Conservation (phyloP, 495 filamentous ascomycete species). For the Podospora sp. region DNA sequence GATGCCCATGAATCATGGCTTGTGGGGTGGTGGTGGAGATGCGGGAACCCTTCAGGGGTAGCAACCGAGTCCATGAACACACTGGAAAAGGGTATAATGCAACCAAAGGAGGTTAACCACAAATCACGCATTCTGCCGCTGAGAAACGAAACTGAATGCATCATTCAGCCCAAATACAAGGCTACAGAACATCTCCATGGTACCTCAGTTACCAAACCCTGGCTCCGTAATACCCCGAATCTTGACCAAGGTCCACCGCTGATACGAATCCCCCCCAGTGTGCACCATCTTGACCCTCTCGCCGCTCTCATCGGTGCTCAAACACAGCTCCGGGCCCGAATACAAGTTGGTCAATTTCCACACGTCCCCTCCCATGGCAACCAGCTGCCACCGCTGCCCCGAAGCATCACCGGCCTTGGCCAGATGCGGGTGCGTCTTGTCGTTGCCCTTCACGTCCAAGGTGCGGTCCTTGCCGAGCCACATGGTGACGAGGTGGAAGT, state of each 20-base stretch:
- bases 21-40: neutral
- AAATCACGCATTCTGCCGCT: too few species aligned
- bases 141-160: too few species aligned
- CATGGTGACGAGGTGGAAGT: slow-evolving; percentile 7
- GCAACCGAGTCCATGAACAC: too few species aligned
- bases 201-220: neutral
- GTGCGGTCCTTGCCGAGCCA: slow-evolving; percentile 1
- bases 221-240: slow-evolving; percentile 8
- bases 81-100: too few species aligned
- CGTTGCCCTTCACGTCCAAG: neutral
- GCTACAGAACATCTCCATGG: neutral
- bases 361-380: slow-evolving; percentile 7
- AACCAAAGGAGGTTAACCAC: too few species aligned
- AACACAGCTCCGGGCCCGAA: neutral
- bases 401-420: neutral
- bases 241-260: slow-evolving; percentile 7
- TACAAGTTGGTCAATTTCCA: slow-evolving; percentile 6
- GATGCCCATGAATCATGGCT: too few species aligned
- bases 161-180: too few species aligned
- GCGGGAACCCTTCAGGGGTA: too few species aligned
- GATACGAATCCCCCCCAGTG: neutral
- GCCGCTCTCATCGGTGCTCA: neutral
- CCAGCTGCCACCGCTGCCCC: slow-evolving; percentile 6
- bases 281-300: slow-evolving; percentile 3
- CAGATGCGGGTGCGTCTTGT: neutral